These are phyloP conservation scores for Ascosphaera acerosa DNA, from an alignment of 2,329 filamentous ascomycete genomes.

Conservation along the genomic window DNA sequence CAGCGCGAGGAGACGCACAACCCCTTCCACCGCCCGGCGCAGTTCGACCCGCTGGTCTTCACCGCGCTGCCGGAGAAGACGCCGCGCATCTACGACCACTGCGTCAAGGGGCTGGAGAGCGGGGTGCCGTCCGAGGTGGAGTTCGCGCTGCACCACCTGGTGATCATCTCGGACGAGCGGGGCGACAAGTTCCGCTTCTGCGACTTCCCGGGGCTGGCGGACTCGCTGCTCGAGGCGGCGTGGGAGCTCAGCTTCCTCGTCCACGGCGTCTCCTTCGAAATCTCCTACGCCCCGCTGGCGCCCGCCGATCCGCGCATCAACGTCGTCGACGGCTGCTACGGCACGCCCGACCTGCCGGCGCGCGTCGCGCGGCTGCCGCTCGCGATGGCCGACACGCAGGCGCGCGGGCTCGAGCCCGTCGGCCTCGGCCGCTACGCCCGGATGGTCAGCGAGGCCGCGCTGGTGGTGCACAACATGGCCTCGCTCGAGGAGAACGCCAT, in stretches of 20 bases:
- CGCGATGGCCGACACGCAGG: constrained; percentile 27
- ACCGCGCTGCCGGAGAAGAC: constrained; percentile 5
- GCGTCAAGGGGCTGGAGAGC: constrained; percentile 59
- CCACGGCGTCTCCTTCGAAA: constrained; percentile 57
- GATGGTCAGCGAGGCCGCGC: constrained; percentile 58
- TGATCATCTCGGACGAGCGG: constrained; percentile 84
- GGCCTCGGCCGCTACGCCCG: constrained; percentile 45
- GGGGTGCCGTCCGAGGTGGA: constrained; percentile 57
- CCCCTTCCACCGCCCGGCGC: constrained; percentile 9
- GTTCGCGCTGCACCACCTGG: constrained; percentile 80
- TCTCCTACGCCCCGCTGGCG: constrained; percentile 41
- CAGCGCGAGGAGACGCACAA: not conserved
- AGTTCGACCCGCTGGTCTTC: constrained; percentile 16
- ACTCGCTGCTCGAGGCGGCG: constrained; percentile 65
- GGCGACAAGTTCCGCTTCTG: constrained; percentile 94
- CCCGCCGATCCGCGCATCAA: constrained; percentile 22
- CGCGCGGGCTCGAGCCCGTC: constrained; percentile 41
- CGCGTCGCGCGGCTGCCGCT: constrained; percentile 39
- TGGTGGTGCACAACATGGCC: constrained; percentile 92
- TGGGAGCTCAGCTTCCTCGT: constrained; percentile 53
- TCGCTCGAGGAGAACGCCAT: constrained; percentile 69
- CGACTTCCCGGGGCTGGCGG: constrained; percentile 66
- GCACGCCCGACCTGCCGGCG: constrained; percentile 46
- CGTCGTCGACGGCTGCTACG: constrained; percentile 36
- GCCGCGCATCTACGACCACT: constrained; percentile 61